Evolutionary conservation across 176 grass and related monocot genomes (phyloP), one percentile per base, ranked within the genome.

Genomic region (Phoenix roebelenii): DNA sequence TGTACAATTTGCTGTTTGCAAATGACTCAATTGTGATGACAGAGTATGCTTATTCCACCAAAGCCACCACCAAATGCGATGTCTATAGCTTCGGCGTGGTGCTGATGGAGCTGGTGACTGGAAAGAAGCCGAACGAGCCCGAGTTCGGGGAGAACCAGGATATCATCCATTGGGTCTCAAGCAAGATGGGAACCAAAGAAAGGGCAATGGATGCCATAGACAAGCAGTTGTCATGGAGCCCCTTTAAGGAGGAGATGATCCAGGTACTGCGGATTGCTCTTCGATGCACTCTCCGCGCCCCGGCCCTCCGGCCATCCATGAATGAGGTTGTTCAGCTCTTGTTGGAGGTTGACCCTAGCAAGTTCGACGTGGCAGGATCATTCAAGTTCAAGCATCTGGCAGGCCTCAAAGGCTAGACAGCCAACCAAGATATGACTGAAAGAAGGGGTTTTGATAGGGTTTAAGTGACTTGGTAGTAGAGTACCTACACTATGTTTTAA

Each of bases 31-130:
- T 39, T 18, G 17, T 1, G 1, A 54, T 18, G 12, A 29, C 74
- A 85, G 93, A 97, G 76, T 97, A 97, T 60, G 93, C 93, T 25
- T 97, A 97, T 78, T 91, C 84, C 4, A 78, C 78, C 16, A 97
- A 85, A 71, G 81, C 87, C 4, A 89, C 93, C 4, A 91, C 81
- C 1, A 98, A 98, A 72, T 83, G 74, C 3, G 80, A 83, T 25
- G 80, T 83, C 0, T 83, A 83, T 50, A 83, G 80, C 69, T 83
- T 83, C 28, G 80, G 80, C 15, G 80, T 83, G 51, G 74, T 83
- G 39, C 68, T 92, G 4, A 89, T 95, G 86, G 90, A 95, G 74
- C 74, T 95, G 12, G 80, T 74, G 3, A 85, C 87, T 0, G 93
- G 93, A 29, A 98, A 77, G 77, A 98, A 92, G 75, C 93, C 93